Evolutionary conservation across 129 eudicot genomes (phyloP).

Genomic region (Kitagawia praeruptora): DNA sequence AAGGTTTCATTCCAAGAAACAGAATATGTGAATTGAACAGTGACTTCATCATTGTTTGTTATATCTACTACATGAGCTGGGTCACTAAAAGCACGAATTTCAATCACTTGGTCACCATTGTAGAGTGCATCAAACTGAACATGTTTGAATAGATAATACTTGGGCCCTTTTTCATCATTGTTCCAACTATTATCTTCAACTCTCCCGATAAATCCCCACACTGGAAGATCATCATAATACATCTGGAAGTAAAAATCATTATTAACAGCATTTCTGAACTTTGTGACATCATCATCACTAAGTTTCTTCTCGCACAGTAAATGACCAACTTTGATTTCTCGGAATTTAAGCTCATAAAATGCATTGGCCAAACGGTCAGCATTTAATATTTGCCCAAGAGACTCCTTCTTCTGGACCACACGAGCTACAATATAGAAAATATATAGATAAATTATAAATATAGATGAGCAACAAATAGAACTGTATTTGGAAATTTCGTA

Average conservation of each 20-base stretch:
- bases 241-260: conserved; percentile 74
- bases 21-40: conserved; percentile 57
- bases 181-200: conserved; percentile 40
- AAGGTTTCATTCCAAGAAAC: conserved; percentile 61
- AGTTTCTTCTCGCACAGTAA: conserved; percentile 55
- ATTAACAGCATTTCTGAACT: conserved; percentile 48
- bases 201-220: conserved; percentile 89
- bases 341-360: conserved; percentile 48
- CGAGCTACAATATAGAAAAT: conserved; percentile 35
- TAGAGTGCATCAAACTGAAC: conserved; percentile 62
- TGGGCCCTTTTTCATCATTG: conserved; percentile 28
- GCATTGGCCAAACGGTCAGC: conserved; percentile 68
- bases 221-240: conserved; percentile 86
- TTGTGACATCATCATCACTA: conserved; percentile 35
- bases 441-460: background rate
- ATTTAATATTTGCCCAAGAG: conserved; percentile 69
- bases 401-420: conserved; percentile 49
- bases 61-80: conserved; percentile 74
- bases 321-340: conserved; percentile 32
- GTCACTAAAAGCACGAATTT: conserved; percentile 67
- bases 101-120: conserved; percentile 61
- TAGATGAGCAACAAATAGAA: background rate
- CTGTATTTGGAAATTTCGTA: background rate
- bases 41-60: conserved; percentile 41
- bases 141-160: conserved; percentile 54